A percentile compares a stretch with the other conserved stretches of the same genome.
Conservation (phyloP, 176 grass and related monocot genomes). For the Eragrostis nindensis region DNA sequence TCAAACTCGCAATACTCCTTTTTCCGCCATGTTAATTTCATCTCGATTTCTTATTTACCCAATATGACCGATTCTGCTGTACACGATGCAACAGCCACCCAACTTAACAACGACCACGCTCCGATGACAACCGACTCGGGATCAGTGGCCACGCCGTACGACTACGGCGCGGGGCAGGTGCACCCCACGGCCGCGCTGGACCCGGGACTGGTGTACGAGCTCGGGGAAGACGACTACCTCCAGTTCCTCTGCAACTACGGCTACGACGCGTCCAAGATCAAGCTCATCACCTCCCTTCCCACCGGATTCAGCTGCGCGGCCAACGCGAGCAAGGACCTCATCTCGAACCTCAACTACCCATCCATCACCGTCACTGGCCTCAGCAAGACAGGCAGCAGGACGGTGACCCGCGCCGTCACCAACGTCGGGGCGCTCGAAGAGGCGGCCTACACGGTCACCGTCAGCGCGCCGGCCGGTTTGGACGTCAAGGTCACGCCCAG, state of each 20-base stretch:
- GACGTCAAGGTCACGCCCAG: conserved; percentile 71
- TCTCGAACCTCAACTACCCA: conserved; percentile 92
- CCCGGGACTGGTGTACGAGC: conserved; percentile 78
- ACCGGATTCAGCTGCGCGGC: conserved; percentile 53
- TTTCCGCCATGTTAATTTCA: not conserved
- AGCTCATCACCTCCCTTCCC: conserved; percentile 53
- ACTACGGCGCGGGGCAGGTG: conserved; percentile 76
- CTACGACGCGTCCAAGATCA: conserved; percentile 59
- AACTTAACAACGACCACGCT: conserved; percentile 54
- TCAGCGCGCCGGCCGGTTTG: conserved; percentile 52
- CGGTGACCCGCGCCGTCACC: conserved; percentile 53
- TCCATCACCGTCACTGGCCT: conserved; percentile 68
- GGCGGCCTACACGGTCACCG: conserved; percentile 42
- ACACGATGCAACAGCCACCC: conserved; percentile 48
- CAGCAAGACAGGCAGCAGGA: conserved; percentile 11
- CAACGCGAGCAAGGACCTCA: conserved; percentile 70
- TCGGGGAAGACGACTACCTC: conserved; percentile 59
- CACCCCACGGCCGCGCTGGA: conserved; percentile 64
- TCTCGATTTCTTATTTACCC: not conserved
- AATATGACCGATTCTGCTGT: not conserved
- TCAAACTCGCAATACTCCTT: not conserved
- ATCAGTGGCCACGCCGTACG: conserved; percentile 63
- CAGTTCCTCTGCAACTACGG: conserved; percentile 90
- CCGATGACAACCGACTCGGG: conserved; percentile 57
- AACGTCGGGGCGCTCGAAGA: conserved; percentile 66